Evolutionary conservation across 148 eudicot species (phyloP).

Genomic region (Vaccinium corymbosum): DNA sequence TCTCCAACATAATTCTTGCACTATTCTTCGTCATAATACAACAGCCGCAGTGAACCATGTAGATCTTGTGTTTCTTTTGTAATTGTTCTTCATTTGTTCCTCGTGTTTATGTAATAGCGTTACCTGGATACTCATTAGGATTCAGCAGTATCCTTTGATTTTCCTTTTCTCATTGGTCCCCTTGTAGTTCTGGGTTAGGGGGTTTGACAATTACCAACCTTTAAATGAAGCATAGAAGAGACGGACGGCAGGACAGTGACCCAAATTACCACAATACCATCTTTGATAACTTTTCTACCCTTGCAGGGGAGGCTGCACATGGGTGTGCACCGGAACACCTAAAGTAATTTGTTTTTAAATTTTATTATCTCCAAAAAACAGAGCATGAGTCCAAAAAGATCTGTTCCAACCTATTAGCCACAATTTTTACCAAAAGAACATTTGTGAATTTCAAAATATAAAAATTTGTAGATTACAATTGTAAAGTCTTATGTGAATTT

Average conservation of each 20-base stretch:
- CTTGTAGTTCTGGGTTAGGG: background rate
- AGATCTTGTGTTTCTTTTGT: background rate
- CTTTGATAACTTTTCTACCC: background rate
- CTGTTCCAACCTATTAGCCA: too few relatives aligned
- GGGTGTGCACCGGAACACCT: too few relatives aligned
- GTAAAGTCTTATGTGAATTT: too few relatives aligned
- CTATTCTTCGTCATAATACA: background rate
- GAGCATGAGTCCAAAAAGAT: too few relatives aligned
- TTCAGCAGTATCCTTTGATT: background rate
- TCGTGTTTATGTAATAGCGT: too few relatives aligned
- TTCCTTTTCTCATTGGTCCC: background rate
- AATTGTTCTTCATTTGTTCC: background rate
- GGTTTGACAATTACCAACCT: background rate
- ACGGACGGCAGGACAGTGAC: background rate
- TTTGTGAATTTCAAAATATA: too few relatives aligned
- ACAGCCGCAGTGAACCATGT: background rate
- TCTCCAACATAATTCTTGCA: background rate
- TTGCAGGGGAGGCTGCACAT: background rate
- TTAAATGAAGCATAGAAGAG: background rate
- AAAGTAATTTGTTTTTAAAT: too few relatives aligned
- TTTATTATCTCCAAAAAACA: too few relatives aligned
- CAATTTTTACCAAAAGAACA: too few relatives aligned
- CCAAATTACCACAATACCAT: background rate
- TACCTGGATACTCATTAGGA: background rate
- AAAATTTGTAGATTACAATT: too few relatives aligned